Evolutionary conservation across 192 early-diverging fungal species (phyloP).

Genomic region (Tieghemiomyces parasiticus): DNA sequence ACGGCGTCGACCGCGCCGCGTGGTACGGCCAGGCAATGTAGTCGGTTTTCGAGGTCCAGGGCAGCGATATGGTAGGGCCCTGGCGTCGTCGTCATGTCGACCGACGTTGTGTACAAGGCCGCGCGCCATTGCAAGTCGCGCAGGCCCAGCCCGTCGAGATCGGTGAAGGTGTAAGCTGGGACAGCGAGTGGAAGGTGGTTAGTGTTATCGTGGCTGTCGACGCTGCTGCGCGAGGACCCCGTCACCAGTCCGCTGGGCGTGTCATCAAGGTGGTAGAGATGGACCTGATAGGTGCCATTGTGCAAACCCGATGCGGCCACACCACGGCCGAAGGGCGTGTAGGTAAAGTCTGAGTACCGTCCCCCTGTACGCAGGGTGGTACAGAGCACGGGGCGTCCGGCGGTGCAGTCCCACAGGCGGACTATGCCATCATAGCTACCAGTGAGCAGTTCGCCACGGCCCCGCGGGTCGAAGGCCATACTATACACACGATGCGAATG

Average conservation of each 20-base stretch:
- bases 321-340: not conserved
- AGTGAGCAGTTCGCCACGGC: not conserved
- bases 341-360: not conserved
- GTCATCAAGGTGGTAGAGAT: not conserved
- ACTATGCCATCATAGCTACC: not conserved
- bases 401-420: not conserved
- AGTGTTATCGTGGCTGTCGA: no score
- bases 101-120: not conserved
- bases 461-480: constrained; percentile 1
- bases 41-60: not conserved
- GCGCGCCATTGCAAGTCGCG: not conserved
- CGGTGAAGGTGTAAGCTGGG: not conserved
- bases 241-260: not conserved
- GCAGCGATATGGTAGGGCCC: not conserved
- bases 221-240: not conserved
- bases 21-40: no score
- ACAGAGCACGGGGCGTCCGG: not conserved
- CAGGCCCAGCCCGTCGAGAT: not conserved
- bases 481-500: constrained; percentile 1
- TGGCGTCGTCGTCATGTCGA: not conserved
- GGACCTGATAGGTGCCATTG: not conserved
- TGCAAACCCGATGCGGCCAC: not conserved
- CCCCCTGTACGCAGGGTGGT: not conserved
- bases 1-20: no score
- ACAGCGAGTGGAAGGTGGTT: not conserved